Base-by-base conservation (phyloP, 2,329 filamentous ascomycete species). In the Curvularia eragrostidis region DNA sequence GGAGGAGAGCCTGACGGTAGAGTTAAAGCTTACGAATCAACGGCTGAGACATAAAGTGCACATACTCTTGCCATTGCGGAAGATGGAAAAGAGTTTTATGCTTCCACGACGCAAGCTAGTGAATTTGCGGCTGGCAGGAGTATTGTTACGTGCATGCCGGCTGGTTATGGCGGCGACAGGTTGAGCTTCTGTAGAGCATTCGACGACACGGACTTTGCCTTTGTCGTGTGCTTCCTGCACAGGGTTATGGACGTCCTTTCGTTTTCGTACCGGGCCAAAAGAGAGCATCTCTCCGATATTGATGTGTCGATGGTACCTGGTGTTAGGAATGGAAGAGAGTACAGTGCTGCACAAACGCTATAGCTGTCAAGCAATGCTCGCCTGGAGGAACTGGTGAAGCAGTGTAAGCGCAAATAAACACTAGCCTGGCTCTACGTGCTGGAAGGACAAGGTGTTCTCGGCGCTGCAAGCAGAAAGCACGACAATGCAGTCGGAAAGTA, bases 191-290 rank as follows among this genome's bases (percentile, higher is more conserved):
- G 53, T 56, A 9, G 63, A 64, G 38, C 54, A 58, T 51, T 72
- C 74, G n/a, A 75, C 59, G 24, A 75, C 56, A 21, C 74, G 74
- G 12, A 76, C 64, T 32, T 75, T 77, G 55, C 58, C 69, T 49
- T 72, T 73, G 24, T 73, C 69, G n/a, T 61, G 59, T 21, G 68
- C 68, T 15, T 55, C 51, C 12, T 61, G 42, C 23, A 51, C 59
- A 1, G 57, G 62, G 19, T 64, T 66, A 46, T 70, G 62, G 36
- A 44, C 52, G 38, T 73, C 71, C 54, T 74, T 77, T 44, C 74
- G 66, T 55, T 77, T 77, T 46, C 68, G 68, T 23, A 61, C 52
- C 21, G 62, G 58, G 56, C 71, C 67, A 38, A 75, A 63, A 48
- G 74, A 67, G 60, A 74, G 66, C 72, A 77, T 76, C 23, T 52